phyloP scores from a whole-genome alignment of 2,329 filamentous ascomycete genomes.

The Tolypocladium album region DNA sequence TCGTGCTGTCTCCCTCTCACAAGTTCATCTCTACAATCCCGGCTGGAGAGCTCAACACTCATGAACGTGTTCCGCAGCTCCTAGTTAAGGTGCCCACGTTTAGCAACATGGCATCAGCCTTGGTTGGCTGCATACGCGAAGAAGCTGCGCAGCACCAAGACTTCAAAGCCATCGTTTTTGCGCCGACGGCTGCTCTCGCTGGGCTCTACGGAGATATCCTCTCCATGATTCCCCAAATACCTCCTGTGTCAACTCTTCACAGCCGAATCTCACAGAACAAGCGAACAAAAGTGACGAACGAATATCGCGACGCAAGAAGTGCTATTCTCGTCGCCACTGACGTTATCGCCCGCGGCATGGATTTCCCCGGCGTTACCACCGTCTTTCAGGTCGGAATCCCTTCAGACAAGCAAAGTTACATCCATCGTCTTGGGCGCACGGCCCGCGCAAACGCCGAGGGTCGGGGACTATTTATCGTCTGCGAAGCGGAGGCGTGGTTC shows the following conservation, averaged over 20 bases:
- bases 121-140: constrained; percentile 44
- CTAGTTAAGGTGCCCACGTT: constrained; percentile 58
- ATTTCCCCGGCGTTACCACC: constrained; percentile 58
- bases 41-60: constrained; percentile 65
- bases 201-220: constrained; percentile 40
- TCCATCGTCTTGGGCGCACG: constrained; percentile 58
- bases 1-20: constrained; percentile 60
- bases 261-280: constrained; percentile 38
- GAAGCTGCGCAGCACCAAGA: constrained; percentile 30
- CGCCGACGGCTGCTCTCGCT: constrained; percentile 46
- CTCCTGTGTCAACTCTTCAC: constrained; percentile 35
- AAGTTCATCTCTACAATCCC: constrained; percentile 73
- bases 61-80: constrained; percentile 65
- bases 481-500: constrained; percentile 40
- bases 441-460: constrained; percentile 54
- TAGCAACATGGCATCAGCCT: constrained; percentile 50
- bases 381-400: constrained; percentile 55
- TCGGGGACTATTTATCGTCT: constrained; percentile 49
- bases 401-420: constrained; percentile 50
- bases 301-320: constrained; percentile 40
- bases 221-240: constrained; percentile 24
- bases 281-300: constrained; percentile 49
- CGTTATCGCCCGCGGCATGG: constrained; percentile 62
- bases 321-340: constrained; percentile 58
- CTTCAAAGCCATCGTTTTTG: constrained; percentile 82